Evolutionary conservation across 2,329 filamentous ascomycete species (phyloP).

Genomic region (Colletotrichum navitas): DNA sequence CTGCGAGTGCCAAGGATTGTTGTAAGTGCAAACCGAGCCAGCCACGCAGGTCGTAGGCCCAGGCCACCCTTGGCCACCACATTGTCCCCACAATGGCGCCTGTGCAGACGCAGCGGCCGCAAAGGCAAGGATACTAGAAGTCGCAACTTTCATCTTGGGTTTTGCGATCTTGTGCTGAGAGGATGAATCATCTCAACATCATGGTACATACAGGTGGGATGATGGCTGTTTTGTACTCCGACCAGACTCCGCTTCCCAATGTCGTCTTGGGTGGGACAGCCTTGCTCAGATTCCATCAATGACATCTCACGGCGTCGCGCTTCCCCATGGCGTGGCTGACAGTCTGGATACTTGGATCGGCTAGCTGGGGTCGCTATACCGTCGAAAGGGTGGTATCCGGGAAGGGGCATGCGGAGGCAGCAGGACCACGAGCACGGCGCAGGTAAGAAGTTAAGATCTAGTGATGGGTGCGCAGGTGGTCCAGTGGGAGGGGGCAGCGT

Average conservation of each 20-base stretch:
- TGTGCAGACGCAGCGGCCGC: constrained; percentile 41
- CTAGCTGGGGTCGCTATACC: constrained; percentile 1
- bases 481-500: background rate
- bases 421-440: background rate
- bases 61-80: constrained; percentile 57
- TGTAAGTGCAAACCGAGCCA: constrained; percentile 53
- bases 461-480: constrained; percentile 1
- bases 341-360: constrained; percentile 27
- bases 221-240: constrained; percentile 19
- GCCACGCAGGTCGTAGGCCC: constrained; percentile 59
- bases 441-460: constrained; percentile 10
- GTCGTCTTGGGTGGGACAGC: constrained; percentile 4
- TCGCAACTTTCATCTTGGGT: constrained; percentile 36
- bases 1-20: constrained; percentile 56
- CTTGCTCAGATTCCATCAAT: constrained; percentile 38
- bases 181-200: background rate
- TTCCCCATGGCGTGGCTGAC: constrained; percentile 1
- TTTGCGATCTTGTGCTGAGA: background rate
- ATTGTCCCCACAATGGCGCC: constrained; percentile 51
- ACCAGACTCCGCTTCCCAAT: background rate
- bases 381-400: constrained; percentile 17
- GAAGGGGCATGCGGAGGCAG: constrained; percentile 9
- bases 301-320: background rate
- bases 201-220: constrained; percentile 24
- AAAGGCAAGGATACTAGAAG: constrained; percentile 30